A percentile compares a stretch with the other conserved stretches of the same genome.
These are phyloP conservation scores for Candida boidinii DNA, from an alignment of 805 yeast genomes.

Conservation along the genomic window DNA sequence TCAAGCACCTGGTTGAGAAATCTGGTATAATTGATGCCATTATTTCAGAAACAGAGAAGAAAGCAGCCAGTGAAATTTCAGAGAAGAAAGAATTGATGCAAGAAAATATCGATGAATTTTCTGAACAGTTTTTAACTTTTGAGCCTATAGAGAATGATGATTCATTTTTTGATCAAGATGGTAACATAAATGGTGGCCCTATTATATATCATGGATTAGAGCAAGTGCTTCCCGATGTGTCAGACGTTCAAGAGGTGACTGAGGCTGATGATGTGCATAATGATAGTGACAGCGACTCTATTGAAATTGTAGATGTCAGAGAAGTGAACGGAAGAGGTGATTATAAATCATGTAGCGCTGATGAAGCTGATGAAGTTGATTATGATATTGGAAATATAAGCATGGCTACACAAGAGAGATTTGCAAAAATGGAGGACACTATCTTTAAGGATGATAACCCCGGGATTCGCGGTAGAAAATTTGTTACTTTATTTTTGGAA, in stretches of 20 bases:
- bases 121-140: constrained; percentile 18
- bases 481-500: constrained; percentile 23
- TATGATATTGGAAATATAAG: constrained; percentile 11
- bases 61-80: constrained; percentile 12
- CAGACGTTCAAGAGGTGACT: no score
- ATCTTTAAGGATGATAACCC: no score
- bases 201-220: no score
- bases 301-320: no score
- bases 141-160: constrained; percentile 16
- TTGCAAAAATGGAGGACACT: no score
- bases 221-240: constrained; percentile 13
- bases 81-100: constrained; percentile 12
- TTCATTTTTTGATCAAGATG: no score
- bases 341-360: constrained; percentile 1
- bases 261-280: no score
- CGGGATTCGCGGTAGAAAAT: no score
- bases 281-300: no score
- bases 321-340: constrained; percentile 8
- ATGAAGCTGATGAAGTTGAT: constrained; percentile 15
- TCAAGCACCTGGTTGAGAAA: no score
- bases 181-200: no score
- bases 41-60: constrained; percentile 11
- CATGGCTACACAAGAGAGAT: no score
- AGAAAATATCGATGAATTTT: constrained; percentile 19
- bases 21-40: constrained; percentile 11